phyloP scores from a whole-genome alignment of 2,329 filamentous ascomycete genomes.

The Colletotrichum sp. region DNA sequence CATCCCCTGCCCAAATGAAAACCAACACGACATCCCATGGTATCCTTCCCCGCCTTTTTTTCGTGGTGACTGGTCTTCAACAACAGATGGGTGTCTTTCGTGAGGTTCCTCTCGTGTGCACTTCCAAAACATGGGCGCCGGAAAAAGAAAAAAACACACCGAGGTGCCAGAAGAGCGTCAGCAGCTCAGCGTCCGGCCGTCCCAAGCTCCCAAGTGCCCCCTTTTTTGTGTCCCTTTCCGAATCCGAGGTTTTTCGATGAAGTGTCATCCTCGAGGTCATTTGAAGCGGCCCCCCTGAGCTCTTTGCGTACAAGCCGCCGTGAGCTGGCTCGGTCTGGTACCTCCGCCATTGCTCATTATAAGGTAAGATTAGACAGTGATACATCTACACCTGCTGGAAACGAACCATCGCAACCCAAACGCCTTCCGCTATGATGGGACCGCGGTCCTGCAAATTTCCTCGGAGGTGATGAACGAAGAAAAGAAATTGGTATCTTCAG shows the following conservation, averaged over 20 bases:
- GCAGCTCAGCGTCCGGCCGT: constrained; percentile 21
- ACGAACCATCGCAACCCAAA: constrained; percentile 54
- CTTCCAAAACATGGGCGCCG: neutral
- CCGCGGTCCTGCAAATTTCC: constrained; percentile 23
- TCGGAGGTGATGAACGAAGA: constrained; percentile 31
- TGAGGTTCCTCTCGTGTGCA: neutral
- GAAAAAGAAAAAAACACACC: neutral
- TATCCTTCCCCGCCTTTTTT: constrained; percentile 16
- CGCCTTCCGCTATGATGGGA: constrained; percentile 60
- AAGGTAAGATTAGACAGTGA: constrained; percentile 55
- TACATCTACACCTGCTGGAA: constrained; percentile 54
- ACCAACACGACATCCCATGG: constrained; percentile 15
- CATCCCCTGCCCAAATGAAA: constrained; percentile 4
- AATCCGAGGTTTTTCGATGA: constrained; percentile 35
- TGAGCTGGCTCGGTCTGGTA: constrained; percentile 15
- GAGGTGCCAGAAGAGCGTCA: constrained; percentile 11
- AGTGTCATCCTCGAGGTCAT: constrained; percentile 23
- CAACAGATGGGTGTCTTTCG: constrained; percentile 4
- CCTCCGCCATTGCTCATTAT: constrained; percentile 33
- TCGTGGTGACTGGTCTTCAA: constrained; percentile 13
- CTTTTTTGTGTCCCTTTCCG: constrained; percentile 31
- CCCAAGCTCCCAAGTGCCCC: constrained; percentile 26
- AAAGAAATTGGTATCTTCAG: constrained; percentile 33
- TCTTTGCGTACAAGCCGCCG: constrained; percentile 26
- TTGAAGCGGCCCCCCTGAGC: constrained; percentile 10